phyloP scores from a whole-genome alignment of 352 stramenopile species.

The Globisporangium carolinianum region DNA sequence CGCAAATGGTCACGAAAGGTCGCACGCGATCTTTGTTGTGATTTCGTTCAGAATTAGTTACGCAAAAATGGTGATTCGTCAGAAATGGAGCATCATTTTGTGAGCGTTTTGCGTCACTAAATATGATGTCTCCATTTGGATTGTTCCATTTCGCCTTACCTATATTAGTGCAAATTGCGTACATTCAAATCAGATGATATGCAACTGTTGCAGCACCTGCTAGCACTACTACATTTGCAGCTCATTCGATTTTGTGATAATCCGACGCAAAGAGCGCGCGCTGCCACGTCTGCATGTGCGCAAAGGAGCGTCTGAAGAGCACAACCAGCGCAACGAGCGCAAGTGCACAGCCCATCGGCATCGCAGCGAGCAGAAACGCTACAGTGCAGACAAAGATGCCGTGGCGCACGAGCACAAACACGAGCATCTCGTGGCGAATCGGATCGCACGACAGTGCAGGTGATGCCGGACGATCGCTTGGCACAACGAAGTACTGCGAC shows the following conservation, averaged over 20 bases:
- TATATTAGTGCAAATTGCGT: too few species aligned
- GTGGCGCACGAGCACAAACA: conserved; percentile 11
- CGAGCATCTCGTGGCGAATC: conserved; percentile 15
- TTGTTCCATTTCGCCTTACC: too few species aligned
- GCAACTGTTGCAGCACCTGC: too few species aligned
- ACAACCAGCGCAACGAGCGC: background rate
- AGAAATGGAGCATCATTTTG: too few species aligned
- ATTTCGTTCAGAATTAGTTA: too few species aligned
- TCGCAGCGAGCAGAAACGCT: conserved; percentile 7
- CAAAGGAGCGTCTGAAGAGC: conserved; percentile 10
- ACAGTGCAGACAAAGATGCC: conserved; percentile 9
- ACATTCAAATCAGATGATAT: too few species aligned
- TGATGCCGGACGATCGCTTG: conserved; percentile 9
- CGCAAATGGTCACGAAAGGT: too few species aligned
- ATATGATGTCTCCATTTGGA: too few species aligned
- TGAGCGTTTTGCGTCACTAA: too few species aligned
- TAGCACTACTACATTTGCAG: background rate
- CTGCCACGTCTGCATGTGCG: conserved; percentile 15
- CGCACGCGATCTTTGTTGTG: too few species aligned
- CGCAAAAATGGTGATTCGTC: too few species aligned
- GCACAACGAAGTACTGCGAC: conserved; percentile 53
- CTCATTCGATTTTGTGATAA: conserved; percentile 14
- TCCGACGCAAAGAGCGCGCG: conserved; percentile 12
- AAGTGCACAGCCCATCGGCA: conserved; percentile 6
- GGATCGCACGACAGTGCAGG: conserved; percentile 11